phyloP scores from a whole-genome alignment of 805 yeast genomes.

The Starmerella gropengiesseri region DNA sequence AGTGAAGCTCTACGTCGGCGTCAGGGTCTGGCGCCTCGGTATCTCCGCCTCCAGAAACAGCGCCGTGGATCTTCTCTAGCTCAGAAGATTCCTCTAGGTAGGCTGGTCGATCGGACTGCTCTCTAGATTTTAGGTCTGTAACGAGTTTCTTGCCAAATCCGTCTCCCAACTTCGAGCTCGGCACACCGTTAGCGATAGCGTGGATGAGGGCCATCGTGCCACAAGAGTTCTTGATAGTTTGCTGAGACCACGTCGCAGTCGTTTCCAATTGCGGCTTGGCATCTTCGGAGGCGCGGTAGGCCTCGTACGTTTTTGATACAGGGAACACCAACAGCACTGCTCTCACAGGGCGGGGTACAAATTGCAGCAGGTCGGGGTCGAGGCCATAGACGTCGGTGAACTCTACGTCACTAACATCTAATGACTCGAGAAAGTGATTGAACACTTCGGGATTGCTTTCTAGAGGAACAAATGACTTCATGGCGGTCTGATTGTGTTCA shows the following conservation, averaged over 20 bases:
- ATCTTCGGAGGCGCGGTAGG: constrained; percentile 37
- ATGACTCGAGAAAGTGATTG: constrained; percentile 48
- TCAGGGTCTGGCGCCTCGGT: constrained; percentile 35
- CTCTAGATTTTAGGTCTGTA: constrained; percentile 22
- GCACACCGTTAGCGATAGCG: constrained; percentile 35
- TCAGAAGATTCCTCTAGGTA: constrained; percentile 36
- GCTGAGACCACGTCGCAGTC: constrained; percentile 65
- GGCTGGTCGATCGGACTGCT: constrained; percentile 32
- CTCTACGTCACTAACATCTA: constrained; percentile 55
- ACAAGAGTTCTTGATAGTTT: constrained; percentile 79
- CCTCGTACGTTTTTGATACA: constrained; percentile 51
- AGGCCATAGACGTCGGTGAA: constrained; percentile 79
- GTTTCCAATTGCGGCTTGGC: constrained; percentile 20
- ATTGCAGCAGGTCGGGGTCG: constrained; percentile 71
- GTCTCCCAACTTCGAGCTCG: constrained; percentile 23
- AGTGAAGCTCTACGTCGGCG: constrained; percentile 53
- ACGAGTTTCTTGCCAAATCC: constrained; percentile 27
- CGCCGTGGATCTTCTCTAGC: constrained; percentile 34
- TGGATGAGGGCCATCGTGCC: constrained; percentile 86
- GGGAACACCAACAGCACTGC: constrained; percentile 80
- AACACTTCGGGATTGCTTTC: constrained; percentile 87
- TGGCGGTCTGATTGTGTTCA: too few species aligned
- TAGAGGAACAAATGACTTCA: constrained; percentile 39
- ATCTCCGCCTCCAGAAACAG: constrained; percentile 31
- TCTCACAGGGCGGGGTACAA: constrained; percentile 69